Percentiles rank a stretch among this genome's conserved stretches.
phyloP scores from a whole-genome alignment of 306 rosid species.

The Dryas octopetala region DNA sequence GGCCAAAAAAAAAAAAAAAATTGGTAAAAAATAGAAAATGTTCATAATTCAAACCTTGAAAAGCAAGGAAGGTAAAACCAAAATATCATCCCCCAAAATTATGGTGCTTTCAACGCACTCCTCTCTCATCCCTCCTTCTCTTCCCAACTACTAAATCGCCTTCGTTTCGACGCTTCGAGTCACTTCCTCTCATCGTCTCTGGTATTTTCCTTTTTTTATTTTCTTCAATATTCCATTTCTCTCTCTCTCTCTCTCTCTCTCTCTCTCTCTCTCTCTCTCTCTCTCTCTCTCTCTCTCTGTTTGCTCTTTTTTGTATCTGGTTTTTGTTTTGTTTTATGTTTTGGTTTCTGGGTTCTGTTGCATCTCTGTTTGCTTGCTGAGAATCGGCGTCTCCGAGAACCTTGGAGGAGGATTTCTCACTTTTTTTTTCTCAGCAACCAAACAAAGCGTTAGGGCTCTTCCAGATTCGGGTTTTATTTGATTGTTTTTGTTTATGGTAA shows the following conservation, averaged over 20 bases:
- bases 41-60: no score
- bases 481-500: background rate
- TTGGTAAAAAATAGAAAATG: no score
- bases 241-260: background rate
- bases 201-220: background rate
- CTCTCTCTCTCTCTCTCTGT: background rate
- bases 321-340: background rate
- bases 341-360: background rate
- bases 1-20: no score
- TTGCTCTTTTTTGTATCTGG: background rate
- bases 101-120: constrained; percentile 10
- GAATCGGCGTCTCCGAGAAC: constrained; percentile 10
- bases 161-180: background rate
- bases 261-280: background rate
- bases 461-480: constrained; percentile 8
- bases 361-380: background rate
- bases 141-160: background rate
- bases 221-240: background rate
- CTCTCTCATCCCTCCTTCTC: constrained; percentile 12
- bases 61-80: background rate
- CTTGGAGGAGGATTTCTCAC: constrained; percentile 18
- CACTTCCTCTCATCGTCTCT: background rate
- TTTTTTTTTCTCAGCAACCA: constrained; percentile 4
- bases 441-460: constrained; percentile 12
- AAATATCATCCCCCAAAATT: background rate